A percentile compares a stretch with the other conserved stretches of the same genome.
These are phyloP conservation scores for Thinopyrum elongatum DNA, from an alignment of 176 grass and related monocot species.

Conservation along the genomic window DNA sequence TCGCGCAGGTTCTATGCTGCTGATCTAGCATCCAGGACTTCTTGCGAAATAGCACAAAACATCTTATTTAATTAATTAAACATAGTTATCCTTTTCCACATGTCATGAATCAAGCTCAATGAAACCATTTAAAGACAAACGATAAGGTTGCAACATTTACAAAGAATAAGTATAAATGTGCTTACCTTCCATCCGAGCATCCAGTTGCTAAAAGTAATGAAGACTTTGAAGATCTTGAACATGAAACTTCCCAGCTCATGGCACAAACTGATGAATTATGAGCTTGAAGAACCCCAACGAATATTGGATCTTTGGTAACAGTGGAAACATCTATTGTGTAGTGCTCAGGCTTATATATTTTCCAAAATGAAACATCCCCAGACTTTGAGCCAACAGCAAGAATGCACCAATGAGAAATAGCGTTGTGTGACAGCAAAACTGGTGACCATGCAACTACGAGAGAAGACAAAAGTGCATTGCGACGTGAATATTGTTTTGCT, in stretches of 20 bases:
- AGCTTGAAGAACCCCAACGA: conserved; percentile 63
- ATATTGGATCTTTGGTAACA: conserved; percentile 50
- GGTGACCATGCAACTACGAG: conserved; percentile 80
- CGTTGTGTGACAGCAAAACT: conserved; percentile 39
- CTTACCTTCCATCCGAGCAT: conserved; percentile 77
- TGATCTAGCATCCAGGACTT: not conserved
- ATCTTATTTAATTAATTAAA: conserved; percentile 17
- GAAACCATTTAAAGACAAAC: conserved; percentile 4
- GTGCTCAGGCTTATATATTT: conserved; percentile 52
- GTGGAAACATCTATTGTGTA: conserved; percentile 55
- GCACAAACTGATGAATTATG: conserved; percentile 74
- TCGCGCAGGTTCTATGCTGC: not conserved
- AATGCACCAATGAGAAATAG: conserved; percentile 47
- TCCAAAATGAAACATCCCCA: conserved; percentile 92
- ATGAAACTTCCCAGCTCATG: conserved; percentile 62
- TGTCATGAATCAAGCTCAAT: conserved; percentile 2
- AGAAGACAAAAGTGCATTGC: conserved; percentile 61
- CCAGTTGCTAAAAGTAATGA: conserved; percentile 73
- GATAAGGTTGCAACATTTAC: not conserved
- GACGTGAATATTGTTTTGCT: conserved; percentile 69
- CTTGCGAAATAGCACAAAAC: not conserved
- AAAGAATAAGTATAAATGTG: not conserved
- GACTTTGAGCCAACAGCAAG: conserved; percentile 81
- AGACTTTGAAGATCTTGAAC: conserved; percentile 34
- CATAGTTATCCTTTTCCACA: conserved; percentile 7